Evolutionary conservation across 257 asterid species (phyloP).

Genomic region (Catharanthus roseus): DNA sequence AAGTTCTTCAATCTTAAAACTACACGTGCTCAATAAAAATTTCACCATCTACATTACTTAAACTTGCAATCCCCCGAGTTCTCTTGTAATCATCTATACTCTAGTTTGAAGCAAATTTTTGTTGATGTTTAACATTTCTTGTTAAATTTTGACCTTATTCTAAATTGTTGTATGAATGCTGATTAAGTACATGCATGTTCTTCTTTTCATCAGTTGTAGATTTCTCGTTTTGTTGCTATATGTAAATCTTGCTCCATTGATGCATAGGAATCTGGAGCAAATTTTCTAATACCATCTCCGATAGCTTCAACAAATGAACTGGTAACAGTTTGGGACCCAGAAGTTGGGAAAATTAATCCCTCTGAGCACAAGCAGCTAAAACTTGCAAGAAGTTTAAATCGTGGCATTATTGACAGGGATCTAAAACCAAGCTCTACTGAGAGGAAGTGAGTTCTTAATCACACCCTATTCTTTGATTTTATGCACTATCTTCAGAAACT

Average conservation of each 20-base stretch:
- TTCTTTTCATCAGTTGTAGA: neutral
- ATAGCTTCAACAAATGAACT: constrained; percentile 91
- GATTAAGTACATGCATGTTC: neutral
- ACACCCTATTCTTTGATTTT: neutral
- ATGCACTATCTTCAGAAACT: neutral
- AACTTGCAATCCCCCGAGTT: neutral
- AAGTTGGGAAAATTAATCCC: constrained; percentile 90
- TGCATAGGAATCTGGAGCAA: constrained; percentile 88
- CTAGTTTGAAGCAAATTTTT: neutral
- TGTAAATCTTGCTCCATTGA: constrained; percentile 18
- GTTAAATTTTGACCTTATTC: neutral
- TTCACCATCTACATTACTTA: neutral
- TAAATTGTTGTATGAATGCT: neutral
- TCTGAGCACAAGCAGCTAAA: constrained; percentile 99
- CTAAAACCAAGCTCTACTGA: constrained; percentile 88
- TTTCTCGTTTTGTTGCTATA: neutral
- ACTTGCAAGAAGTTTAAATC: constrained; percentile 94
- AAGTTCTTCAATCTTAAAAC: neutral
- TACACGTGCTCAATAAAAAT: neutral
- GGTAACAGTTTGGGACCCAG: constrained; percentile 95
- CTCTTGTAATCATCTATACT: too few species aligned
- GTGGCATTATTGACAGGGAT: constrained; percentile 95
- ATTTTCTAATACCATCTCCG: constrained; percentile 85
- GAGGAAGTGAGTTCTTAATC: constrained; percentile 59
- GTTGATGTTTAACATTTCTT: neutral